A percentile compares a stretch with the other conserved stretches of the same genome.
Evolutionary conservation across 768 basidiomycete species (phyloP).

Genomic region (Macrolepiota dolichaula): DNA sequence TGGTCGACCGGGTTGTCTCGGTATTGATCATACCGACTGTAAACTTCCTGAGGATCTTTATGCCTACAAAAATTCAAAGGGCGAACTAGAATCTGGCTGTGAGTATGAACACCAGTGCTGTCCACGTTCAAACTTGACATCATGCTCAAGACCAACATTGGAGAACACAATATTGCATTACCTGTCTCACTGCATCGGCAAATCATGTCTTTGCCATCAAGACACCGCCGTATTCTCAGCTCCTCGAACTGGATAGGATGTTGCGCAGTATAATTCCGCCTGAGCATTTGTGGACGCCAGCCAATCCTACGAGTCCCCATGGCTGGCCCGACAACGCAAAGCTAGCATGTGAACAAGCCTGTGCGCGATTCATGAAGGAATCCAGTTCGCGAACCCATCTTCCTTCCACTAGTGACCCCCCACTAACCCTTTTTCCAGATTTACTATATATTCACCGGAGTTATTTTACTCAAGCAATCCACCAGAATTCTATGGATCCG

Average conservation of each 20-base stretch:
- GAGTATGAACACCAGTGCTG: slow-evolving; percentile 16
- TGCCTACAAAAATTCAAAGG: slow-evolving; percentile 24
- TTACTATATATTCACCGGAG: slow-evolving; percentile 45
- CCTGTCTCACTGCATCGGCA: slow-evolving; percentile 40
- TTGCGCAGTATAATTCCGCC: slow-evolving; percentile 51
- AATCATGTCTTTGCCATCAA: slow-evolving; percentile 38
- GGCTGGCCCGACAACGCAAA: slow-evolving; percentile 33
- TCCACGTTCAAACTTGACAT: neutral
- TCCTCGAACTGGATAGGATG: slow-evolving; percentile 47
- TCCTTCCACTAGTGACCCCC: neutral
- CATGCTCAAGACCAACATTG: slow-evolving; percentile 35
- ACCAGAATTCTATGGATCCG: slow-evolving; percentile 37
- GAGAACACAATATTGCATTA: slow-evolving; percentile 43
- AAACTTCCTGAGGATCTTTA: slow-evolving; percentile 46
- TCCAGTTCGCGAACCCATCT: slow-evolving; percentile 33
- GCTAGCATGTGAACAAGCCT: slow-evolving; percentile 44
- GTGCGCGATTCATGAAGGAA: slow-evolving; percentile 36
- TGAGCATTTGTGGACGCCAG: slow-evolving; percentile 37
- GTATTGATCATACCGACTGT: slow-evolving; percentile 48
- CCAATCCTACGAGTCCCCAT: slow-evolving; percentile 28
- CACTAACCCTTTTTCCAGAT: slow-evolving; percentile 22
- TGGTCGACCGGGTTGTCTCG: slow-evolving; percentile 46
- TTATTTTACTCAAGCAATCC: slow-evolving; percentile 46
- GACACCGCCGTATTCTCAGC: slow-evolving; percentile 35
- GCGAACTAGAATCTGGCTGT: slow-evolving; percentile 42